Conservation (phyloP, 1,284 basidiomycete species). For the Rhizoctonia solani region DNA sequence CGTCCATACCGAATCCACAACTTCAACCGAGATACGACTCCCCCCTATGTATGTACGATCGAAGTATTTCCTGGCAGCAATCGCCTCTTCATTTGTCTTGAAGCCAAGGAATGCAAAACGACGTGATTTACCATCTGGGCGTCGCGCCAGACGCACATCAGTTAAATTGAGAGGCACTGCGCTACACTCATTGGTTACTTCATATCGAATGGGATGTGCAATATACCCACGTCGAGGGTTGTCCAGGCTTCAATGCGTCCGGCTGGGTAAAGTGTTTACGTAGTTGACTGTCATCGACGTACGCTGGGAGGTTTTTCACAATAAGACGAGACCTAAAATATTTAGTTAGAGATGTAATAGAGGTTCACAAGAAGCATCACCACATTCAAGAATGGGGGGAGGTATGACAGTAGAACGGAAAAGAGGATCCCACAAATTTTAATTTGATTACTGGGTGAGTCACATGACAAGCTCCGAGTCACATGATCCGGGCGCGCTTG, state of each 20-base stretch:
- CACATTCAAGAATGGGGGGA: conserved; percentile 9
- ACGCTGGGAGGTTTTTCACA: conserved; percentile 83
- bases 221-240: conserved; percentile 54
- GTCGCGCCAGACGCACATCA: conserved; percentile 84
- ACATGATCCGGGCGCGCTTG: background rate
- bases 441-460: background rate
- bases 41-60: conserved; percentile 81
- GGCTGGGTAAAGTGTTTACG: conserved; percentile 64
- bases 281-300: conserved; percentile 68
- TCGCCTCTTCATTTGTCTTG: conserved; percentile 78
- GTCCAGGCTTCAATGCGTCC: conserved; percentile 52
- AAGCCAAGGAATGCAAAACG: conserved; percentile 94
- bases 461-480: background rate
- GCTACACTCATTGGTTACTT: conserved; percentile 40
- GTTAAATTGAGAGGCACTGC: conserved; percentile 58
- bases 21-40: conserved; percentile 71
- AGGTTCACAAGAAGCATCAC: background rate
- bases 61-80: conserved; percentile 80
- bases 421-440: background rate
- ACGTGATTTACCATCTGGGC: conserved; percentile 72
- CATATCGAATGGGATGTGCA: background rate
- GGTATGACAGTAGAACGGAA: background rate
- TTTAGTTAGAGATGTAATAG: background rate
- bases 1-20: conserved; percentile 70
- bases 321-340: conserved; percentile 83